These are phyloP conservation scores for Lasiodiplodia theobromae DNA, from an alignment of 2,329 filamentous ascomycete genomes.

Conservation along the genomic window DNA sequence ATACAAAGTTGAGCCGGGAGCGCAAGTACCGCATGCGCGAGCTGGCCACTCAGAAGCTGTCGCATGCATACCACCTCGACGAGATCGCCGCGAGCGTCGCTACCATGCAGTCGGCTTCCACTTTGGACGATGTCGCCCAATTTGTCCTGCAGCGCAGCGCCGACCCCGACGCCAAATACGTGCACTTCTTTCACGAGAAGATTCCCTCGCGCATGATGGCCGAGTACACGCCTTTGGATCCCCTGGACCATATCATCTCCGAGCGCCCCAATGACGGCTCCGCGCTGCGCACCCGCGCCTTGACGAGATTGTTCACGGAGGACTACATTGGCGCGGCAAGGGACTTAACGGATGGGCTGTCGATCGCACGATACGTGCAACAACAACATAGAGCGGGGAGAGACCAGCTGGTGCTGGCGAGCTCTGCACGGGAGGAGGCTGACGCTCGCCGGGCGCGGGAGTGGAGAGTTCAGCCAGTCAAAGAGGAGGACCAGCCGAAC, in stretches of 20 bases:
- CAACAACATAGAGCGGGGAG: conserved; percentile 59
- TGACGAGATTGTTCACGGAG: conserved; percentile 77
- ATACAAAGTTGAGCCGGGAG: conserved; percentile 73
- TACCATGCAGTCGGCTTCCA: conserved; percentile 81
- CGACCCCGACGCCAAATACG: conserved; percentile 79
- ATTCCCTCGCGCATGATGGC: conserved; percentile 78
- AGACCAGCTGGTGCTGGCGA: conserved; percentile 62
- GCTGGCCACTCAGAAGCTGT: conserved; percentile 79
- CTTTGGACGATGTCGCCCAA: conserved; percentile 77
- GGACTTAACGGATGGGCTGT: conserved; percentile 74
- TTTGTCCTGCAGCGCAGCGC: conserved; percentile 74
- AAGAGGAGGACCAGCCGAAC: conserved; percentile 73
- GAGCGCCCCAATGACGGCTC: conserved; percentile 70
- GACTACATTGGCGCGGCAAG: conserved; percentile 73
- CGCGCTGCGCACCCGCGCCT: conserved; percentile 74
- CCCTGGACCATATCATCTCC: conserved; percentile 72
- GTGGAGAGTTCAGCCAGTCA: conserved; percentile 49
- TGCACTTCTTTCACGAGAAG: conserved; percentile 94
- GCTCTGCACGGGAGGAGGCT: conserved; percentile 47
- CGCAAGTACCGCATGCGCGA: conserved; percentile 80
- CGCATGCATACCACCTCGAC: conserved; percentile 78
- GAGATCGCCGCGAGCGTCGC: conserved; percentile 85
- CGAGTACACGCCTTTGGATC: conserved; percentile 71
- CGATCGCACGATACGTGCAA: conserved; percentile 60
- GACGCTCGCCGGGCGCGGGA: conserved; percentile 41